Evolutionary conservation across 768 basidiomycete species (phyloP), one percentile per base, ranked within the genome.

Genomic region (Tremella yokohamensis): DNA sequence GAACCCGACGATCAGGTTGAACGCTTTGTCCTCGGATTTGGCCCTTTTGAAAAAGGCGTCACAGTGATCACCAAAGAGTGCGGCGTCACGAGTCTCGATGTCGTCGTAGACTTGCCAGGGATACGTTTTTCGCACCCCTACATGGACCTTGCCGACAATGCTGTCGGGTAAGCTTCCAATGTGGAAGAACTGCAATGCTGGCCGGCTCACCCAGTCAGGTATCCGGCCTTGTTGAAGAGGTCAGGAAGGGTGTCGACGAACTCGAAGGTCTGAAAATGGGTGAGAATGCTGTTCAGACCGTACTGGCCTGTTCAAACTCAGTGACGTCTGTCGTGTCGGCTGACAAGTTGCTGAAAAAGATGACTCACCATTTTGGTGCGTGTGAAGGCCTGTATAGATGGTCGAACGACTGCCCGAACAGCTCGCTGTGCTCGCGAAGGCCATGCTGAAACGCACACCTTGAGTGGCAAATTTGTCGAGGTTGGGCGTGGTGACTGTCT

Each of bases 361-460:
- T 34, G 29, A 34, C 29, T 34, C 29, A 34, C 63, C 63, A 42
- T 65, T 65, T 53, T 61, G 60, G 26, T 65, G 63, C 1, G 63
- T 65, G 40, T 65, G 63, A 1, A 65, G 53, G 26, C 63, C 63
- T n/a, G 63, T 65, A 26, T 65, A 65, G 19, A 65, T 65, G 40
- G 59, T 65, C 6, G 63, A 65, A 13, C 63, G 56, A 53, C 40
- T 47, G 1, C 63, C 63, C 15, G 49, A 52, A 38, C 63, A 65
- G 8, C 56, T 58, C 22, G 63, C 63, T 2, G 63, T 65, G 29
- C 49, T 52, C 20, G 63, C 63, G 26, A 61, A 65, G 1, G 63
- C 60, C 16, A 40, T 48, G 52, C 58, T 56, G 44, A 65, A 65
- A 12, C 45, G n/a, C 19, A 58, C 49, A 34, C 53, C 53, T 37